Evolutionary conservation across 257 asterid genomes (phyloP), one percentile per base, ranked within the genome.

Genomic region (Fraxinus pennsylvanica): DNA sequence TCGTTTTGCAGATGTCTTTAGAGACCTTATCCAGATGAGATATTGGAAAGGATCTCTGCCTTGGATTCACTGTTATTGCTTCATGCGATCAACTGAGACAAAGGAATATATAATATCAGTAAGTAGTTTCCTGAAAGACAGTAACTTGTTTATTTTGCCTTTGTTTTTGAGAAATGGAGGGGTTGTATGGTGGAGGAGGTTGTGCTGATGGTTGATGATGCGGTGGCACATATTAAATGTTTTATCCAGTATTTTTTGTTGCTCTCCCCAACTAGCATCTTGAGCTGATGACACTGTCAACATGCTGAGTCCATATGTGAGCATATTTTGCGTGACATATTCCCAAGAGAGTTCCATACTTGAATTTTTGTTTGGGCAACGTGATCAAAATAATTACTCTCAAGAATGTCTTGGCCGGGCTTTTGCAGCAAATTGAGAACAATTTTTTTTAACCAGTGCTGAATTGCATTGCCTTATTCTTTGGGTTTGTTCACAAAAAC

Each of bases 41-140:
- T 63, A 85, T 84, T 93, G 97, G 98, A 88, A 85, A 84, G 98
- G 97, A 39, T 80, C 92, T 76, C 90, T 93, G 57, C 98, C 99
- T 0, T 89, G 88, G 92, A 92, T 95, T 81, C 98, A 95, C 83
- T 93, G 99, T 81, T 95, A 95, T 85, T 93, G 99, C 87, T 95
- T 95, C 91, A 89, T 90, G 63, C 88, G 98, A 41, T 83, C 96
- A 65, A 86, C 72, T 74, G 98, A 93, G 81, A 86, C 97, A 0
- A 83, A 88, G 74, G 93, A 88, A 80, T 85, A 30, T 32, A 86
- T 91, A 72, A 72, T 78, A 79, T 86, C 90, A 38, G 99, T 95
- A 87, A 80, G 93, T 84, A 35, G 68, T 79, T 74, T 75, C 41
- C 27, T 59, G 4, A 66, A 43, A 73, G 59, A n/a, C 54, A 47